These are phyloP conservation scores for Penicillium paradoxum DNA, from an alignment of 495 filamentous ascomycete species.

Conservation along the genomic window DNA sequence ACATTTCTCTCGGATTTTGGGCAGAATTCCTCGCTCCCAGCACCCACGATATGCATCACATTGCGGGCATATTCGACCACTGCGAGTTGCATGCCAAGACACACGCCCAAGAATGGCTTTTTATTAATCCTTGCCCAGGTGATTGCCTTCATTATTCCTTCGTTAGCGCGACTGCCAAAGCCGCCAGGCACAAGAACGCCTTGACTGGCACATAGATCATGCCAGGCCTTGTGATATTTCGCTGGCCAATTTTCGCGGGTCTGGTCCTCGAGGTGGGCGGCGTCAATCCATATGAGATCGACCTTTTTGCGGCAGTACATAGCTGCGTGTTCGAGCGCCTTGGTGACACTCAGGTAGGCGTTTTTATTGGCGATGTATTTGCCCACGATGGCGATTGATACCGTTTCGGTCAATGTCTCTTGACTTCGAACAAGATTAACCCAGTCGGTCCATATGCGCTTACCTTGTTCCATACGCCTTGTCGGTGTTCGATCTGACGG, in stretches of 20 bases:
- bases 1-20: slow-evolving; percentile 50
- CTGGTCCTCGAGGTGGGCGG: slow-evolving; percentile 66
- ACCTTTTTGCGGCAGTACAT: slow-evolving; percentile 79
- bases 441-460: slow-evolving; percentile 69
- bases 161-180: slow-evolving; percentile 70
- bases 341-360: slow-evolving; percentile 73
- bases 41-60: slow-evolving; percentile 52
- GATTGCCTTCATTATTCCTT: slow-evolving; percentile 78
- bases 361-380: slow-evolving; percentile 80
- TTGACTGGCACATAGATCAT: slow-evolving; percentile 58
- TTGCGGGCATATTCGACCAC: slow-evolving; percentile 77
- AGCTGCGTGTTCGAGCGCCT: slow-evolving; percentile 78
- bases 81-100: slow-evolving; percentile 89
- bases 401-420: slow-evolving; percentile 53
- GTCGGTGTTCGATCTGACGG: slow-evolving; percentile 14
- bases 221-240: slow-evolving; percentile 81
- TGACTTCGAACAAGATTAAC: slow-evolving; percentile 56
- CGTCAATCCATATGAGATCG: slow-evolving; percentile 73
- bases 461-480: slow-evolving; percentile 51
- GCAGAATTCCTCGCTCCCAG: slow-evolving; percentile 62
- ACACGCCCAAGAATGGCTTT: slow-evolving; percentile 78
- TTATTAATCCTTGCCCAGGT: slow-evolving; percentile 74
- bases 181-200: slow-evolving; percentile 60
- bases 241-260: slow-evolving; percentile 54
- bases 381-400: slow-evolving; percentile 79